Conservation (phyloP, 2,329 filamentous ascomycete genomes). For the Paracoccidioides brasiliensis region DNA sequence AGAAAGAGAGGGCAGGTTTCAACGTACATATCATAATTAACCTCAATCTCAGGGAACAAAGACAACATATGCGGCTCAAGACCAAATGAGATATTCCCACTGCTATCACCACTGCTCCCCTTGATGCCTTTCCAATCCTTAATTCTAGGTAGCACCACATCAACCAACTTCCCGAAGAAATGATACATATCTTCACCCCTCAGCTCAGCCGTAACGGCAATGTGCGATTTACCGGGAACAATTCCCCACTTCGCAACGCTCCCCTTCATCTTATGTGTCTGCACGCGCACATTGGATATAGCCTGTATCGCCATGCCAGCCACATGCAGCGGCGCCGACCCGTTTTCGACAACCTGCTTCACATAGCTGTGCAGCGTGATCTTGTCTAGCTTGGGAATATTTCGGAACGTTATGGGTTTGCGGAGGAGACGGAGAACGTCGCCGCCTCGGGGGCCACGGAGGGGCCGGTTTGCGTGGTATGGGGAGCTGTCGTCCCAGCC, state of each 20-base stretch:
- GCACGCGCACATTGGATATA: constrained; percentile 64
- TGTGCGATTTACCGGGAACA: constrained; percentile 53
- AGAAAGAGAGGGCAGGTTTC: not conserved
- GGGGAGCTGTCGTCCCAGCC: constrained; percentile 83
- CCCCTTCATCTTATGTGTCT: constrained; percentile 54
- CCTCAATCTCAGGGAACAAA: constrained; percentile 84
- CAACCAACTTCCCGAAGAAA: constrained; percentile 80
- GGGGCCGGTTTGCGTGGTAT: constrained; percentile 83
- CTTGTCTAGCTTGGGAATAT: constrained; percentile 68
- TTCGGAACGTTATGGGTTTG: constrained; percentile 58
- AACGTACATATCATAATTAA: constrained; percentile 80
- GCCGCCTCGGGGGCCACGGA: constrained; percentile 70
- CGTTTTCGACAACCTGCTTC: constrained; percentile 53
- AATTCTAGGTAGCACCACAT: constrained; percentile 83
- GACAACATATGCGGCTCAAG: constrained; percentile 62
- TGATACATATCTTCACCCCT: constrained; percentile 71
- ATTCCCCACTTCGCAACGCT: constrained; percentile 67
- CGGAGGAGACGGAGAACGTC: constrained; percentile 41
- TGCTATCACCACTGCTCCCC: constrained; percentile 66
- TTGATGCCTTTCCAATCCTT: constrained; percentile 88
- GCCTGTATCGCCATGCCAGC: constrained; percentile 74
- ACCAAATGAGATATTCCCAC: constrained; percentile 78
- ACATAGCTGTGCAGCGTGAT: constrained; percentile 69
- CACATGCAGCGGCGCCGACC: constrained; percentile 65
- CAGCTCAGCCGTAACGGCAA: constrained; percentile 63